phyloP scores from a whole-genome alignment of 495 filamentous ascomycete species.

The Aspergillus egyptiacus region DNA sequence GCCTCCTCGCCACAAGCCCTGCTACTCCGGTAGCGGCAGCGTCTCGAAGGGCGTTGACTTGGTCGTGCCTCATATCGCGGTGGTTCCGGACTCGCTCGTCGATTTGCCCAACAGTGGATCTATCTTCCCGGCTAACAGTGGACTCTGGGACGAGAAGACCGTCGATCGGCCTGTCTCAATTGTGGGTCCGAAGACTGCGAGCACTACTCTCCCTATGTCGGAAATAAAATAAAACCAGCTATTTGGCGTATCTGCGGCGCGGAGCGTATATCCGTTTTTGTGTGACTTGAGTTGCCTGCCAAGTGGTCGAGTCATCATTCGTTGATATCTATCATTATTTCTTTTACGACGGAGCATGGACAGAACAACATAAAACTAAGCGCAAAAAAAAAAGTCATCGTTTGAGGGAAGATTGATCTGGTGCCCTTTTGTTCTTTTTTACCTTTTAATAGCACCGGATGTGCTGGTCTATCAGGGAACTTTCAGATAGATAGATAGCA shows the following conservation, averaged over 20 bases:
- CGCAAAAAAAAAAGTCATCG: constrained; percentile 10
- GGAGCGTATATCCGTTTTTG: not conserved
- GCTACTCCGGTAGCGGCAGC: constrained; percentile 26
- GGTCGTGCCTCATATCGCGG: constrained; percentile 34
- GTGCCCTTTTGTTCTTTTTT: constrained; percentile 8
- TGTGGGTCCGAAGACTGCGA: constrained; percentile 13
- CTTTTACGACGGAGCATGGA: not conserved
- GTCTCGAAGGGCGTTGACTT: constrained; percentile 38
- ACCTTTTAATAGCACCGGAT: not conserved
- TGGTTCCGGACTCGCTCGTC: constrained; percentile 15
- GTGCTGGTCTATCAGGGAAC: not conserved
- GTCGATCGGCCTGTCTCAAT: constrained; percentile 15
- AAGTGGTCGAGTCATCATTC: not conserved
- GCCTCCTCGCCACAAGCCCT: constrained; percentile 39
- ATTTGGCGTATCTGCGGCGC: not conserved
- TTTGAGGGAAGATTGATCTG: constrained; percentile 15
- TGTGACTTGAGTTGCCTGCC: not conserved
- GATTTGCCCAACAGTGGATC: constrained; percentile 23
- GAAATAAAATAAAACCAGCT: not conserved
- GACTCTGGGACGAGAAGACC: constrained; percentile 26
- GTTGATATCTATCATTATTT: constrained; percentile 1
- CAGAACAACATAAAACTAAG: constrained; percentile 6
- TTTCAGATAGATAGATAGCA: not conserved
- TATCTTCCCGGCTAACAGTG: constrained; percentile 30
- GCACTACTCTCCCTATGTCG: not conserved